These are phyloP conservation scores for Onygenales sp. DNA, from an alignment of 2,329 filamentous ascomycete genomes.

Conservation along the genomic window DNA sequence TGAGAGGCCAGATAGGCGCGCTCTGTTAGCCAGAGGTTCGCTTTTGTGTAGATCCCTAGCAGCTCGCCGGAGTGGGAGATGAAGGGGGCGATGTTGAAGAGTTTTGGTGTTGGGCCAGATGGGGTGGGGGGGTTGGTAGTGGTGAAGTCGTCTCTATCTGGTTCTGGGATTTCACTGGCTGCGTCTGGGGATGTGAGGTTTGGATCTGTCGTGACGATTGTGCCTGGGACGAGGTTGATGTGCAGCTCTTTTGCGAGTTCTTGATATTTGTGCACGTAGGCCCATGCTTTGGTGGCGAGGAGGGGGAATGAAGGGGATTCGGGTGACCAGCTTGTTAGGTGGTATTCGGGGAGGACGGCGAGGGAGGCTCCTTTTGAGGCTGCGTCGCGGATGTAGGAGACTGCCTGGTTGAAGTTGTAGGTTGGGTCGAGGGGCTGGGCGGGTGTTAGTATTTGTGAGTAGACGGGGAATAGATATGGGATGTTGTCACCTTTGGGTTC, in stretches of 20 bases:
- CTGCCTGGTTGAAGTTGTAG: slow-evolving; percentile 17
- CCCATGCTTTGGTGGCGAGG: slow-evolving; percentile 39
- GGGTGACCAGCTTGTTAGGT: slow-evolving; percentile 44
- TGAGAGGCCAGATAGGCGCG: slow-evolving; percentile 2
- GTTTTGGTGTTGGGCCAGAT: slow-evolving; percentile 14
- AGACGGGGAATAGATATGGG: background rate
- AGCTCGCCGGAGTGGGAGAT: slow-evolving; percentile 43
- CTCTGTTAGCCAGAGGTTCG: slow-evolving; percentile 1
- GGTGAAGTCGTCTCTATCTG: background rate
- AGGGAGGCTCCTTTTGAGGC: slow-evolving; percentile 39
- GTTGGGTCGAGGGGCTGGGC: background rate
- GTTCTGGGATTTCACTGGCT: background rate
- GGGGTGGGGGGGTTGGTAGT: slow-evolving; percentile 13
- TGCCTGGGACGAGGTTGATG: slow-evolving; percentile 32
- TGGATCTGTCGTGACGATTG: slow-evolving; percentile 39
- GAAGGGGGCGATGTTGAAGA: slow-evolving; percentile 47
- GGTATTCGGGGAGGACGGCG: slow-evolving; percentile 50
- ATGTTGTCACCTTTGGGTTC: background rate
- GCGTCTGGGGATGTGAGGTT: background rate
- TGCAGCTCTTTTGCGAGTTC: slow-evolving; percentile 42
- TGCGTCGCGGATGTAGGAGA: slow-evolving; percentile 35
- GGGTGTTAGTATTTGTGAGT: background rate
- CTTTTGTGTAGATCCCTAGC: slow-evolving; percentile 45
- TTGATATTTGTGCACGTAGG: slow-evolving; percentile 43
- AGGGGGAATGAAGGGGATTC: slow-evolving; percentile 37